Percentiles rank a stretch among this genome's conserved stretches.
Conservation (phyloP, 2,329 filamentous ascomycete species). For the Cercospora janseana region DNA sequence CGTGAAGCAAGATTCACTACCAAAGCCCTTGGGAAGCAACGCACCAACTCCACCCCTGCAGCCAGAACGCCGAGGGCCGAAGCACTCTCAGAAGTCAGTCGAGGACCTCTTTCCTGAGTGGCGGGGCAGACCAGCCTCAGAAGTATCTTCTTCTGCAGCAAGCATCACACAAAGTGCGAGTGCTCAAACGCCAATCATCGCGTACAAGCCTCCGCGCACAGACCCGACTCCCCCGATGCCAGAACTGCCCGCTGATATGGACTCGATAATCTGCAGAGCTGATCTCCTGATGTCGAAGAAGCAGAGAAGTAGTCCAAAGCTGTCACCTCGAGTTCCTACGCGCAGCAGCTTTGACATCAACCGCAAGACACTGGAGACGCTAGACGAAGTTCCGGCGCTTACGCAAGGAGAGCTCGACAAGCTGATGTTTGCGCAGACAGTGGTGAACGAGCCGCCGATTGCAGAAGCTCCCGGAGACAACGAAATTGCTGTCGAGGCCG, state of each 20-base stretch:
- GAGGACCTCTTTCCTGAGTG: conserved; percentile 34
- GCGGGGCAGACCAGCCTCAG: conserved; percentile 29
- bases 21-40: conserved; percentile 34
- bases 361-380: conserved; percentile 6
- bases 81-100: conserved; percentile 23
- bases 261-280: conserved; percentile 28
- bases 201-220: neutral
- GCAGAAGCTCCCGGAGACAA: conserved; percentile 9
- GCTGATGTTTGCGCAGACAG: conserved; percentile 9
- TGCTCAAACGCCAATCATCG: conserved; percentile 2
- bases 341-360: conserved; percentile 28
- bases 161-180: conserved; percentile 11
- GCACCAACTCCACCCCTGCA: neutral
- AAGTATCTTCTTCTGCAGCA: conserved; percentile 13
- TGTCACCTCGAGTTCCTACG: conserved; percentile 23
- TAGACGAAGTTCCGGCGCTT: neutral
- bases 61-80: neutral
- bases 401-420: conserved; percentile 8
- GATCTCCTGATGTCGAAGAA: conserved; percentile 34
- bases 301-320: conserved; percentile 23
- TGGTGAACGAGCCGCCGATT: conserved; percentile 1
- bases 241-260: conserved; percentile 34
- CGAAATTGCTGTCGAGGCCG: conserved; percentile 9
- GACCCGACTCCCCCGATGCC: conserved; percentile 31
- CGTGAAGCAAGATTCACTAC: neutral